These are phyloP conservation scores for Chlorella variabilis DNA, from an alignment of 163 green algal genomes.

Conservation along the genomic window DNA sequence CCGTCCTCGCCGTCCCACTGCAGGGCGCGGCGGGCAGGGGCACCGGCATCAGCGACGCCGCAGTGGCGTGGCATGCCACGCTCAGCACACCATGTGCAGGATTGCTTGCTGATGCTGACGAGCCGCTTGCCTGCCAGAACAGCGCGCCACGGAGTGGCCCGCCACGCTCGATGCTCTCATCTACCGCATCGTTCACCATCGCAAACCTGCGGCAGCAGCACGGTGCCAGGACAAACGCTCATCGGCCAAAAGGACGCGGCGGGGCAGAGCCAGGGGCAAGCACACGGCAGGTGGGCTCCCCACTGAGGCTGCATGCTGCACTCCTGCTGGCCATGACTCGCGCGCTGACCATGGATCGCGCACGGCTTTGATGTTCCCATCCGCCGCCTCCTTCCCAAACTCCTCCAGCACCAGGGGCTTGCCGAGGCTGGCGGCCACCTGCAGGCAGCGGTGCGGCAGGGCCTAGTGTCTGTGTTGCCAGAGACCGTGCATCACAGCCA, in stretches of 20 bases:
- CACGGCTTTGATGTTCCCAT: constrained; percentile 3
- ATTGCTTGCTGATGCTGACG: too few relatives aligned
- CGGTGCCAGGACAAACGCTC: background rate
- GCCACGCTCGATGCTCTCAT: constrained; percentile 5
- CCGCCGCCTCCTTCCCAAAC: constrained; percentile 34
- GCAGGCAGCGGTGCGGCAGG: background rate
- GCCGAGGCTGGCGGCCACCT: background rate
- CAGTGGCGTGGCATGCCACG: too few relatives aligned
- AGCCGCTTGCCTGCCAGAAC: constrained; percentile 34
- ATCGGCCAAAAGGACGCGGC: too few relatives aligned
- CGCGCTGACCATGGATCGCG: constrained; percentile 20
- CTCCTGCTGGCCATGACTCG: too few relatives aligned
- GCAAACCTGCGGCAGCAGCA: constrained; percentile 7
- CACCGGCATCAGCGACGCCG: too few relatives aligned
- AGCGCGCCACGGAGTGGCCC: constrained; percentile 29
- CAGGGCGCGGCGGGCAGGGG: background rate
- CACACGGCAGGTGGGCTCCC: too few relatives aligned
- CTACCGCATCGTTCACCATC: constrained; percentile 20
- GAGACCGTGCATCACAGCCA: too few relatives aligned
- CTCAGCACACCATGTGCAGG: background rate
- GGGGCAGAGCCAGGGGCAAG: too few relatives aligned
- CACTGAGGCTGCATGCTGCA: too few relatives aligned
- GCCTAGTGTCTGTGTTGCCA: too few relatives aligned
- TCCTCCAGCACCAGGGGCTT: constrained; percentile 39
- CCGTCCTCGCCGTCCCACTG: constrained; percentile 5